Evolutionary conservation across 2,329 filamentous ascomycete species (phyloP).

Genomic region (Paecilomyces fulvus): DNA sequence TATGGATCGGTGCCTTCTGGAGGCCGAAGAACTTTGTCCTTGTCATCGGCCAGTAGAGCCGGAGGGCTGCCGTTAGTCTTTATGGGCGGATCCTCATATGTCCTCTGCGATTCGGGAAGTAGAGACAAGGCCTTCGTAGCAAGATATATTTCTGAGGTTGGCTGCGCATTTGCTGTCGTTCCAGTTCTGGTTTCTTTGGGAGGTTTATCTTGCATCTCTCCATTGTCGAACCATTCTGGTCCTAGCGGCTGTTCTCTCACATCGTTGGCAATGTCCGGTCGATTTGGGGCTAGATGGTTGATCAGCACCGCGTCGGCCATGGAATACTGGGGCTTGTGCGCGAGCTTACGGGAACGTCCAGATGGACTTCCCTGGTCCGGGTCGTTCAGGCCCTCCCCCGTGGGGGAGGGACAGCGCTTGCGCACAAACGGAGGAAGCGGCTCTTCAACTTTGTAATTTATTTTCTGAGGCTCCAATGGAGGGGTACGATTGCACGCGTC

Average conservation of each 20-base stretch:
- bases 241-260: conserved; percentile 48
- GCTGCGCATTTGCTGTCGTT: not conserved
- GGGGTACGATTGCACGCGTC: conserved; percentile 31
- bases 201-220: conserved; percentile 17
- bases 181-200: not conserved
- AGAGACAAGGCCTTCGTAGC: conserved; percentile 1
- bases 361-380: conserved; percentile 21
- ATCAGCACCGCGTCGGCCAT: conserved; percentile 62
- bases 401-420: conserved; percentile 9
- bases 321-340: conserved; percentile 17
- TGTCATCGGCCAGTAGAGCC: not conserved
- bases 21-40: not conserved
- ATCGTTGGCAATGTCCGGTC: conserved; percentile 54
- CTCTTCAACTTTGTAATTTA: conserved; percentile 23
- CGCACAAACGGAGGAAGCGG: conserved; percentile 28
- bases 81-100: not conserved
- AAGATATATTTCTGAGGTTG: not conserved
- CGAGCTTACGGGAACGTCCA: conserved; percentile 29
- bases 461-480: conserved; percentile 20
- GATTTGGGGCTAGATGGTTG: conserved; percentile 53
- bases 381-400: conserved; percentile 14
- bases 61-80: not conserved
- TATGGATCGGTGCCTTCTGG: not conserved
- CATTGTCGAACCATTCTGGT: conserved; percentile 33
- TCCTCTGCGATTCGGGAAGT: not conserved